Evolutionary conservation across 345 rosid genomes (phyloP).

Genomic region (Boechera divaricarpa): DNA sequence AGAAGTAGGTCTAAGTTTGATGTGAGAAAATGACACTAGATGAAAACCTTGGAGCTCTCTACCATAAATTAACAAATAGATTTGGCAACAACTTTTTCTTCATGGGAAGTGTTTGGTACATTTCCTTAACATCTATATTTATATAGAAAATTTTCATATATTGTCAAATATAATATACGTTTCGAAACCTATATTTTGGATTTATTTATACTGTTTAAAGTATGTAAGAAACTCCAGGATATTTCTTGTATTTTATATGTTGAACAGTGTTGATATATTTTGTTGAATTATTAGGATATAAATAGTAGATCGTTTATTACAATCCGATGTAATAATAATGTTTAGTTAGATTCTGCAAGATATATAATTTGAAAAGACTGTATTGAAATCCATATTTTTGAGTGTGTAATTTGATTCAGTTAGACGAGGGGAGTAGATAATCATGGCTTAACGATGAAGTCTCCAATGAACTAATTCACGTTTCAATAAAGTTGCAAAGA

Average conservation of each 20-base stretch:
- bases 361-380: neutral
- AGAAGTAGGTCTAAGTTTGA: constrained; percentile 38
- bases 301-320: neutral
- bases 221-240: neutral
- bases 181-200: constrained; percentile 7
- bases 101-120: constrained; percentile 38
- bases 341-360: neutral
- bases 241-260: neutral
- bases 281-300: neutral
- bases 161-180: constrained; percentile 10
- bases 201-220: neutral
- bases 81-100: constrained; percentile 39
- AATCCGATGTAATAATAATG: neutral
- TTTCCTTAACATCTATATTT: constrained; percentile 21
- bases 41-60: constrained; percentile 29
- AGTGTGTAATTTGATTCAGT: constrained; percentile 1
- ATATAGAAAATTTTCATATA: neutral
- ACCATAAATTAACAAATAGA: constrained; percentile 37
- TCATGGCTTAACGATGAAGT: constrained; percentile 43
- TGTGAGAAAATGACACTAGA: constrained; percentile 39
- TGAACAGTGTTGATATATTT: neutral
- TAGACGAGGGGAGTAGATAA: constrained; percentile 13
- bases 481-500: constrained; percentile 37
- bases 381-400: neutral
- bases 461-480: constrained; percentile 32